Evolutionary conservation across 2,329 filamentous ascomycete genomes (phyloP), one percentile per base, ranked within the genome.

Genomic region (Xylariomycetidae sp.): DNA sequence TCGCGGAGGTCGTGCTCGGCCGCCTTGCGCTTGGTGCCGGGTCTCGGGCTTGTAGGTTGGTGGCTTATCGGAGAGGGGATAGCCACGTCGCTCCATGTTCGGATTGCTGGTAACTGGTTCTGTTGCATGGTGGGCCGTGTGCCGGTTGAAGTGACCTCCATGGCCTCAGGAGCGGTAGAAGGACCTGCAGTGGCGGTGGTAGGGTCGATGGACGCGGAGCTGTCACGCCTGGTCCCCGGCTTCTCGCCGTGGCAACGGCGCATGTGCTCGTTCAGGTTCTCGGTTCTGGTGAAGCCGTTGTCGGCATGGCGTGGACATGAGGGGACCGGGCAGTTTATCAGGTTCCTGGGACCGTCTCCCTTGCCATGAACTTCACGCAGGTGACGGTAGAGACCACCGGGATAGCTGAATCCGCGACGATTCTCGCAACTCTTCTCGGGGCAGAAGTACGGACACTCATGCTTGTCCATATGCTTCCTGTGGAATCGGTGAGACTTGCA

Each of bases 401-500:
- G 90, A 57, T 96, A 96, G 1, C 90, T 96, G 59, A 96, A 96
- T 2, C 90, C 90, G 32, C 85, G 85, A 0, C 95, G 74, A 52
- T 95, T 95, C 52, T 90, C 86, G 60, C 90, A 95, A 23, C 83
- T 84, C n/a, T 76, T 72, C 26, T 82, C 79, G 15, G 68, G 71
- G 59, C 90, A 96, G 51, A 88, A 85, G 56, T 95, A 96, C 2
- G 90, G 90, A 10, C 90, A 75, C 48, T 95, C 88, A 57, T 96
- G 90, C 58, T 95, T 95, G 64, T 96, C 90, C 89, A 95, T 95
- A 58, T 96, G 90, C 65, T 96, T 95, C 56, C 87, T 94, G 45
- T 6, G 32, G 20, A 13, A 19, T 6, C 13, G 31, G 18, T 60
- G 46, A 60, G 3, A 12, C 10, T 24, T 10, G 13, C 16, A 17